These are phyloP conservation scores for Leishmania arabica DNA, from an alignment of 208 protist genomes.

Conservation along the genomic window DNA sequence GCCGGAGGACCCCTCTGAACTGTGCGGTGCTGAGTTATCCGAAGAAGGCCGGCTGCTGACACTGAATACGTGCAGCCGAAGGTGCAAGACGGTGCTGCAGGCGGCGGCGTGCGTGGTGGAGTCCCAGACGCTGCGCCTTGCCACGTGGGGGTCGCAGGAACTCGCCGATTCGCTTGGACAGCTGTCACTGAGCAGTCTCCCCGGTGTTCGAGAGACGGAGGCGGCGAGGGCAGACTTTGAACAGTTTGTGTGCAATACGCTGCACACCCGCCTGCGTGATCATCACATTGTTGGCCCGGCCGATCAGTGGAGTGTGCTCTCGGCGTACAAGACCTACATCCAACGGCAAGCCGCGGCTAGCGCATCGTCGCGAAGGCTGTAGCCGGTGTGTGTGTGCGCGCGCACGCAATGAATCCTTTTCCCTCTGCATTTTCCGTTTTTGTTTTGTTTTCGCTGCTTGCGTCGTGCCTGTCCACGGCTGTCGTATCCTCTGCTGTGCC, in stretches of 20 bases:
- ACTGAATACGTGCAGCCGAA: constrained; percentile 17
- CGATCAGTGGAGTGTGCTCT: constrained; percentile 17
- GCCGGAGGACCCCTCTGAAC: constrained; percentile 17
- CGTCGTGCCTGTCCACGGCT: background rate
- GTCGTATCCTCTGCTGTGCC: background rate
- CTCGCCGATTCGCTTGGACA: constrained; percentile 25
- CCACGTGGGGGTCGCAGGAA: constrained; percentile 25
- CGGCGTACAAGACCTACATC: constrained; percentile 13
- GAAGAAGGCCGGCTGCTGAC: constrained; percentile 30
- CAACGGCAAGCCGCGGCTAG: background rate
- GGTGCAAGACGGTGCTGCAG: constrained; percentile 12
- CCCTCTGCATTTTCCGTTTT: background rate
- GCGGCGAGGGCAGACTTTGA: constrained; percentile 1
- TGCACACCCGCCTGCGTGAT: constrained; percentile 8
- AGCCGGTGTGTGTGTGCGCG: background rate
- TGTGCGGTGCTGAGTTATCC: constrained; percentile 17
- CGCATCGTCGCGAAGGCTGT: background rate
- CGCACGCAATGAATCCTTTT: no score
- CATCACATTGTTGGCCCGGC: constrained; percentile 6
- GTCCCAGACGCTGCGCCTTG: constrained; percentile 15
- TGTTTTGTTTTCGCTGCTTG: background rate
- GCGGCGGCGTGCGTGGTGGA: constrained; percentile 28
- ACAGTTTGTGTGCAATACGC: constrained; percentile 14
- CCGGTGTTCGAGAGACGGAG: background rate
- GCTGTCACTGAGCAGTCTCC: constrained; percentile 7